Conservation (phyloP, 2,329 filamentous ascomycete genomes). For the Ascochyta fabae region DNA sequence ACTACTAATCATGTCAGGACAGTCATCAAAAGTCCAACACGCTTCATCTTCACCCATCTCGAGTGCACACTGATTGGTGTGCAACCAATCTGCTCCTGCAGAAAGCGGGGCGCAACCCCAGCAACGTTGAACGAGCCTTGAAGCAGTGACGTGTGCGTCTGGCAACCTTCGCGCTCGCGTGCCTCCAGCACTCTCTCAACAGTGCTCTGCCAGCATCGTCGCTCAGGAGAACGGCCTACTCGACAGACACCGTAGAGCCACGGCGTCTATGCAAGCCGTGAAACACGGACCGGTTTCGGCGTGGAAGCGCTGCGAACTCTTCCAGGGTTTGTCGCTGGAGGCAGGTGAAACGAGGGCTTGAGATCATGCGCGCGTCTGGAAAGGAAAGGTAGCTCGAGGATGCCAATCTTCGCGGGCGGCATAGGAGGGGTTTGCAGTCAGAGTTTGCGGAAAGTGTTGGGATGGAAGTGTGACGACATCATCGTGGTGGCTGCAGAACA, state of each 20-base stretch:
- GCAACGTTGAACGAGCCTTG: conserved; percentile 12
- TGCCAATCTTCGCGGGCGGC: no score
- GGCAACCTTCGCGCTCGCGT: not conserved
- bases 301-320: not conserved
- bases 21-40: not conserved
- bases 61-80: not conserved
- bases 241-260: not conserved
- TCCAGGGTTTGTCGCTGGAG: conserved; percentile 15
- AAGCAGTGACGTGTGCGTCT: conserved; percentile 6
- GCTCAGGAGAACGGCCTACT: not conserved
- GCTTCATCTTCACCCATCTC: not conserved
- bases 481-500: no score
- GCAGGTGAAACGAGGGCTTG: conserved; percentile 15
- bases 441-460: not conserved
- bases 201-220: not conserved
- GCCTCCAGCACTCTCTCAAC: not conserved
- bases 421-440: no score
- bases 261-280: conserved; percentile 7
- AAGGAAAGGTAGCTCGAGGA: not conserved
- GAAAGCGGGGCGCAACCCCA: conserved; percentile 22
- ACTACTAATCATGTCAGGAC: not conserved
- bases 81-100: conserved; percentile 7
- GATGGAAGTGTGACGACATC: not conserved
- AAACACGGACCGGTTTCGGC: conserved; percentile 13
- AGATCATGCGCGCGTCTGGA: conserved; percentile 8